phyloP scores from a whole-genome alignment of 768 basidiomycete genomes.

The Termitomyces sp. region DNA sequence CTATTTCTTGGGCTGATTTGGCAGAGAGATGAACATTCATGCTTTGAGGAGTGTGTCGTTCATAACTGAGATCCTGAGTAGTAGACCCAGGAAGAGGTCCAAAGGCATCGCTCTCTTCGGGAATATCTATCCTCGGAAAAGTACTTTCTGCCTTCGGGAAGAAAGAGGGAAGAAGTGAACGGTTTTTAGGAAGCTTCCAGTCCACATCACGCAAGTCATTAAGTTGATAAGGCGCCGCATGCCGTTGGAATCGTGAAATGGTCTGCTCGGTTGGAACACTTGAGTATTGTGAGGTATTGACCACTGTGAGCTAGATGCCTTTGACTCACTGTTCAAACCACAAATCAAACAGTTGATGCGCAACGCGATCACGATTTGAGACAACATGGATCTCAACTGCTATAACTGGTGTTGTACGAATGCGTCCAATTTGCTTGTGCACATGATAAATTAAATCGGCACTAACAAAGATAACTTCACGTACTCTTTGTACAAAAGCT shows the following conservation, averaged over 20 bases:
- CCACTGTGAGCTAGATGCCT: background rate
- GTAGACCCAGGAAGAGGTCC: conserved; percentile 6
- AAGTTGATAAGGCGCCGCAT: conserved; percentile 32
- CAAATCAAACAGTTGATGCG: conserved; percentile 63
- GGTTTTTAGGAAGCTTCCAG: conserved; percentile 27
- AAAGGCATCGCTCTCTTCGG: background rate
- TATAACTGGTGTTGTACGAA: conserved; percentile 44
- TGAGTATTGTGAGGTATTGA: conserved; percentile 36
- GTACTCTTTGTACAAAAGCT: conserved; percentile 41
- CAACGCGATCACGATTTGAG: conserved; percentile 60
- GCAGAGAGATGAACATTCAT: conserved; percentile 20
- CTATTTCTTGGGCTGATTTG: conserved; percentile 24
- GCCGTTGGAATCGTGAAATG: conserved; percentile 41
- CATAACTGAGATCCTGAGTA: background rate
- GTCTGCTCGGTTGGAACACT: conserved; percentile 19
- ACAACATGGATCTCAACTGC: conserved; percentile 64
- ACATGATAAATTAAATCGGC: background rate
- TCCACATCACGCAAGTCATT: conserved; percentile 35
- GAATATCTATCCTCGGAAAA: conserved; percentile 4
- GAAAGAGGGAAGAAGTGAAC: conserved; percentile 24
- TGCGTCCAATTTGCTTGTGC: conserved; percentile 53
- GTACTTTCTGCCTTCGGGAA: conserved; percentile 17
- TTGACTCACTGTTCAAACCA: conserved; percentile 59
- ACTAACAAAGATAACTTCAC: conserved; percentile 4
- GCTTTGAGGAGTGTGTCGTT: conserved; percentile 20